Evolutionary conservation across 2,329 filamentous ascomycete species (phyloP).

Genomic region (Hypoxylon sp.): DNA sequence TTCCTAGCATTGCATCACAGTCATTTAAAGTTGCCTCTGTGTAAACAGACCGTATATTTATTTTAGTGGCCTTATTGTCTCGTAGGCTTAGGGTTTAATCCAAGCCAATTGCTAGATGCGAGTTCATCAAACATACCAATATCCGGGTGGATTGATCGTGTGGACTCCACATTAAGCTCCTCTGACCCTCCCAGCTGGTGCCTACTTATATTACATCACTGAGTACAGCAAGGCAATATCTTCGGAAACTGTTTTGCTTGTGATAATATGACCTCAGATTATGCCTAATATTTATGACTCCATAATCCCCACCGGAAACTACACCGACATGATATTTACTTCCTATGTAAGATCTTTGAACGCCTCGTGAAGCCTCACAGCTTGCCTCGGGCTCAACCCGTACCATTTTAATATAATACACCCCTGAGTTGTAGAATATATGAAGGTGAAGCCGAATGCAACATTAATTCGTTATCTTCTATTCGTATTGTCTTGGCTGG

Average conservation of each 20-base stretch:
- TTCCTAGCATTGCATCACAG: neutral
- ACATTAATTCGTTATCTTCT: conserved; percentile 3
- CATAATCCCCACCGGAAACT: neutral
- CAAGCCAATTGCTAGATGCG: neutral
- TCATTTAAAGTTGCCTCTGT: neutral
- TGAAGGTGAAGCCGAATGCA: conserved; percentile 13
- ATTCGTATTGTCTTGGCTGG: neutral
- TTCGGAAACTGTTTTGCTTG: neutral
- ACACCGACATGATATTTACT: no score
- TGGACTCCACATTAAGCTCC: neutral
- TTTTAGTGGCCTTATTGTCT: neutral
- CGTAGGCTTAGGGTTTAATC: neutral
- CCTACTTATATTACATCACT: neutral
- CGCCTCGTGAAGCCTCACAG: neutral
- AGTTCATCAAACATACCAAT: conserved; percentile 4
- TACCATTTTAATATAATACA: conserved; percentile 1
- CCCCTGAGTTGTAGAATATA: neutral
- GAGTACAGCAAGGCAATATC: neutral
- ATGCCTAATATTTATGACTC: neutral
- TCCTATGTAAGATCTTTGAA: no score
- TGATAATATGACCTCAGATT: neutral
- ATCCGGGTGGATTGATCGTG: neutral
- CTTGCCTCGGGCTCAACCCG: neutral
- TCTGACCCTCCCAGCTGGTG: neutral
- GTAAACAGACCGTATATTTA: neutral